Evolutionary conservation across 1,284 basidiomycete genomes (phyloP).

Genomic region (Ustilago trichophora): DNA sequence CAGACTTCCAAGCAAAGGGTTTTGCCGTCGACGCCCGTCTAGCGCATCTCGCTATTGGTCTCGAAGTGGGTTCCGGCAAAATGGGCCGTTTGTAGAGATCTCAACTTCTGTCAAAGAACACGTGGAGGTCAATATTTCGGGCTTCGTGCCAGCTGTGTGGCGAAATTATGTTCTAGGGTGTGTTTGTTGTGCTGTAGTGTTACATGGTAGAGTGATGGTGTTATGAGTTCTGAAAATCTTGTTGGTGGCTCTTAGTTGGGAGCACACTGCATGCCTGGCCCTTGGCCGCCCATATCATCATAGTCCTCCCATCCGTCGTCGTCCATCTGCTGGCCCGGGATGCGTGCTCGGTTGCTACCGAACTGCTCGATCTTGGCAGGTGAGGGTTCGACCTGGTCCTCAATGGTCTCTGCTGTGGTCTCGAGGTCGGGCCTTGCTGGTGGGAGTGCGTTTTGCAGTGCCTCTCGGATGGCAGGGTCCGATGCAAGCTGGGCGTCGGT

Average conservation of each 20-base stretch:
- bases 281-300: constrained; percentile 41
- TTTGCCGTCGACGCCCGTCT: constrained; percentile 62
- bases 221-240: neutral
- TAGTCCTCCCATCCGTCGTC: constrained; percentile 48
- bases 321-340: constrained; percentile 37
- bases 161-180: neutral
- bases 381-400: constrained; percentile 36
- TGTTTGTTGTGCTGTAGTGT: constrained; percentile 9
- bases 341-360: constrained; percentile 42
- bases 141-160: too few relatives aligned
- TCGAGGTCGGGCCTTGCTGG: constrained; percentile 47
- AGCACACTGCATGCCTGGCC: constrained; percentile 57
- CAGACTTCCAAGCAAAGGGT: constrained; percentile 55
- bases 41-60: constrained; percentile 59
- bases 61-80: constrained; percentile 48
- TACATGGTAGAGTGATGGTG: constrained; percentile 23
- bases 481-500: constrained; percentile 44
- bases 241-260: constrained; percentile 31
- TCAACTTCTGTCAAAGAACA: too few relatives aligned
- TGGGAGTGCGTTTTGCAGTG: constrained; percentile 40
- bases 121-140: too few relatives aligned
- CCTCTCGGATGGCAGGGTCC: constrained; percentile 23
- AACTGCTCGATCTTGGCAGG: constrained; percentile 42
- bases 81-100: constrained; percentile 31
- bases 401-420: constrained; percentile 24